Conservation (phyloP, 192 early-diverging fungal genomes). For the Chytriomyces sp. region DNA sequence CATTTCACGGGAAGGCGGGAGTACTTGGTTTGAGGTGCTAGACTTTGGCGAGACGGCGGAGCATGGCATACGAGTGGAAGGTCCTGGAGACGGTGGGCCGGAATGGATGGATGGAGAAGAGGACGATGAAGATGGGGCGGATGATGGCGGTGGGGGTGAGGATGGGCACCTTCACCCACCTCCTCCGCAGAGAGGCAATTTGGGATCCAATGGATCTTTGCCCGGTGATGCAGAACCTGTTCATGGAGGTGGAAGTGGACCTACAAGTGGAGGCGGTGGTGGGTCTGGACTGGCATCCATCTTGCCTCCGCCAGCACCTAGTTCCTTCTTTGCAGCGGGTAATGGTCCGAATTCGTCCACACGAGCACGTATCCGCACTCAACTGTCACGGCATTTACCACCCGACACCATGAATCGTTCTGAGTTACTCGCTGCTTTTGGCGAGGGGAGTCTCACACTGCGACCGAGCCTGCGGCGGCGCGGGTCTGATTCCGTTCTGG, state of each 20-base stretch:
- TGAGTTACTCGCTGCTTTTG: not conserved
- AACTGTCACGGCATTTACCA: not conserved
- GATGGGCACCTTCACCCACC: not conserved
- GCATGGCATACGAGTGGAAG: constrained; percentile 39
- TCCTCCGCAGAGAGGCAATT: not conserved
- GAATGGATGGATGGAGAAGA: constrained; percentile 16
- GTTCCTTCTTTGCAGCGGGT: not conserved
- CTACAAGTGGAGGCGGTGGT: not conserved
- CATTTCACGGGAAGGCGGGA: constrained; percentile 50
- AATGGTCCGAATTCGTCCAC: not conserved
- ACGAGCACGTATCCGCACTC: not conserved
- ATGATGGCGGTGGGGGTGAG: constrained; percentile 27
- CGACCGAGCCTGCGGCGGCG: not conserved
- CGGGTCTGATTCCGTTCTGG: not conserved
- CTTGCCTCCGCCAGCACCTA: not conserved
- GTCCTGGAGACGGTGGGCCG: constrained; percentile 35
- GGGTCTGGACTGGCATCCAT: not conserved
- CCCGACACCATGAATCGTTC: not conserved
- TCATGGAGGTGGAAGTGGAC: not conserved
- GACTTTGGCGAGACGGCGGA: constrained; percentile 76
- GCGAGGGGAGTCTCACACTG: not conserved
- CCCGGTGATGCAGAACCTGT: not conserved
- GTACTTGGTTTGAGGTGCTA: constrained; percentile 81
- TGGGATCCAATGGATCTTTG: not conserved
- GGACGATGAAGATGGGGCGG: constrained; percentile 34